Base-by-base conservation (phyloP, 1,284 basidiomycete species). In the Marasmius tenuissimus region DNA sequence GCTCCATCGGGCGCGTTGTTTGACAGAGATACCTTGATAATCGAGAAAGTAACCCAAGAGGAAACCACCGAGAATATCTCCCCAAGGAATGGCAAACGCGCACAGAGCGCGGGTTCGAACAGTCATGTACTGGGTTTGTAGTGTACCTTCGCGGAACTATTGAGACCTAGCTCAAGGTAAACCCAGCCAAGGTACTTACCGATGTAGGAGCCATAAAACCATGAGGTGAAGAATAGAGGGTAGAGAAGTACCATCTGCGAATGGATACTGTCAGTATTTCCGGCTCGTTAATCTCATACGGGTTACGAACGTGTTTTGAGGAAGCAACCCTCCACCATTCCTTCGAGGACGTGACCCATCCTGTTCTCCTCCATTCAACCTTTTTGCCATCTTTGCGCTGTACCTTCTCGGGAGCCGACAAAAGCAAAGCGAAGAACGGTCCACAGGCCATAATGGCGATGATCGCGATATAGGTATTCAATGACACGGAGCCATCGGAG, bases 391-490 rank as follows among this genome's bases (percentile, higher is more conserved):
- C 73, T 49, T 64, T 71, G 16, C 73, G 66, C 57, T 73, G 73
- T 7, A 75, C 73, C 39, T 73, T 72, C 45, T 70, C 67, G 8
- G 73, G 73, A 42, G 65, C 57, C 22, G 72, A 73, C n/a, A 75
- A 66, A 1, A 74, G 65, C 10, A 73, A 63, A 4, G 72, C 60
- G 51, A 75, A 69, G 63, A 75, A 74, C 3, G 73, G 73, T 14
- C 73, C 73, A 18, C 70, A 71, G 60, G 73, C 74, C 73, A 75
- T 74, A 37, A 75, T 74, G 3, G 71, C 73, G 50, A 75, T 75
- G 60, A 75, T 73, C 18, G 68, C 71, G 22, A 75, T 62, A 59
- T 74, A 75, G 0, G 73, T 75, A n/a, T 67, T 39, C 37, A 75
- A 68, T 1, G 73, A 74, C 1, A 75, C 73, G 16, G 62, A 71